phyloP scores from a whole-genome alignment of 495 filamentous ascomycete species.

The Hypoxylon crocopeplum region DNA sequence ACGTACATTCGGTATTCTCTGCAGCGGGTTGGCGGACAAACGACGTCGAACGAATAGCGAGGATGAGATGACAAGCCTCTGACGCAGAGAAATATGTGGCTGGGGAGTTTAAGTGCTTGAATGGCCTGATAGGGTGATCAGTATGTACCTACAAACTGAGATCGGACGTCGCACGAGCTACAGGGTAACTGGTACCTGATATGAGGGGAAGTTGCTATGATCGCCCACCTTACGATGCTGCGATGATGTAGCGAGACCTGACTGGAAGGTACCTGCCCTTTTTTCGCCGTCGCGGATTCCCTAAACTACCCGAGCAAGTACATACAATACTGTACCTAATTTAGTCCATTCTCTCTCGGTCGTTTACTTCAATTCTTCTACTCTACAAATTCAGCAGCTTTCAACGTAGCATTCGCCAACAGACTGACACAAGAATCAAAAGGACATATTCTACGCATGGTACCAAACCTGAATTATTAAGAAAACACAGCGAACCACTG shows the following conservation, averaged over 20 bases:
- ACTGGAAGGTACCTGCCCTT: neutral
- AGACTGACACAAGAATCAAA: neutral
- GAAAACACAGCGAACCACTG: neutral
- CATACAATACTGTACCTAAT: neutral
- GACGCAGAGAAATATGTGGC: conserved; percentile 17
- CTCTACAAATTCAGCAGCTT: neutral
- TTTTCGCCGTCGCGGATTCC: neutral
- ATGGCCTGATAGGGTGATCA: conserved; percentile 29
- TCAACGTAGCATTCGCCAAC: neutral
- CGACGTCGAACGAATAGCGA: no score
- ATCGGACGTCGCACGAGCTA: conserved; percentile 20
- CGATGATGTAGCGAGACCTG: conserved; percentile 1
- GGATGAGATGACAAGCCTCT: neutral
- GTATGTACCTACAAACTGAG: conserved; percentile 24
- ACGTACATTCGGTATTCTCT: no score
- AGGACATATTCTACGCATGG: neutral
- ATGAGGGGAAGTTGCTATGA: neutral
- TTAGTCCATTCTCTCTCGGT: no score
- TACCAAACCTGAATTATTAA: neutral
- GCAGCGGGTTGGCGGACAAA: no score
- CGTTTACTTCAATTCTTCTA: neutral
- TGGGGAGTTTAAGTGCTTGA: neutral
- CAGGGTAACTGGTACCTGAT: no score
- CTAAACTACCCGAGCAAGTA: conserved; percentile 25
- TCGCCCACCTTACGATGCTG: neutral